phyloP scores from a whole-genome alignment of 306 rosid species.

The Vachellia collinsii region DNA sequence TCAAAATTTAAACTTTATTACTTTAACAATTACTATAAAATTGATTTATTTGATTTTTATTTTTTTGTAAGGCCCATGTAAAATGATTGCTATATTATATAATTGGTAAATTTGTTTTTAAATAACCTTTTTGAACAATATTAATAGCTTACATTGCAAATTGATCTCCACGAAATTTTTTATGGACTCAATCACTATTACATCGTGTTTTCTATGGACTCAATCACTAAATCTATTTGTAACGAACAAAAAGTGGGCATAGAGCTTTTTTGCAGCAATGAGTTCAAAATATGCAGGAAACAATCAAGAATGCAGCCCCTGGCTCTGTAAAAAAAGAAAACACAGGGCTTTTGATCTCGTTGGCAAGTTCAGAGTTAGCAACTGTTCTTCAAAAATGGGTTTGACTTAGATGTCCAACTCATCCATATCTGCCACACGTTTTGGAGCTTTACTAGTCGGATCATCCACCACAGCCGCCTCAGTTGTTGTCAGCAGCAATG shows the following conservation, averaged over 20 bases:
- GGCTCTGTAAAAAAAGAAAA: constrained; percentile 4
- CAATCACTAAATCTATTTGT: background rate
- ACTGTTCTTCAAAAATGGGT: constrained; percentile 22
- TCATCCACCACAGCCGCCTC: constrained; percentile 74
- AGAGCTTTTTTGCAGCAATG: background rate
- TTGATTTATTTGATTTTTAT: too few species aligned
- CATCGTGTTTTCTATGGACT: background rate
- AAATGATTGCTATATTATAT: background rate
- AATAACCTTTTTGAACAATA: background rate
- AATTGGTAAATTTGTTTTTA: background rate
- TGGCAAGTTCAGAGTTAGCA: constrained; percentile 5
- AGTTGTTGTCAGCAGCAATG: constrained; percentile 81
- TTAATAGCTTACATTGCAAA: background rate
- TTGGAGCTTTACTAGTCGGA: constrained; percentile 58
- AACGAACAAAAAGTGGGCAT: background rate
- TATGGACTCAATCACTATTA: background rate
- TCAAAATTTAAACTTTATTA: too few species aligned
- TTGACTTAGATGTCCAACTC: constrained; percentile 51
- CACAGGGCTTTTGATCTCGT: constrained; percentile 12
- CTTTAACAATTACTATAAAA: too few species aligned
- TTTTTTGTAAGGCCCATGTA: too few species aligned
- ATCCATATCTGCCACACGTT: constrained; percentile 77
- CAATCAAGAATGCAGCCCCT: constrained; percentile 15
- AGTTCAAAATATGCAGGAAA: background rate
- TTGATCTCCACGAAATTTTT: background rate